Evolutionary conservation across 1,284 basidiomycete species (phyloP), one percentile per base, ranked within the genome.

Genomic region (Leccinum subfulvum): DNA sequence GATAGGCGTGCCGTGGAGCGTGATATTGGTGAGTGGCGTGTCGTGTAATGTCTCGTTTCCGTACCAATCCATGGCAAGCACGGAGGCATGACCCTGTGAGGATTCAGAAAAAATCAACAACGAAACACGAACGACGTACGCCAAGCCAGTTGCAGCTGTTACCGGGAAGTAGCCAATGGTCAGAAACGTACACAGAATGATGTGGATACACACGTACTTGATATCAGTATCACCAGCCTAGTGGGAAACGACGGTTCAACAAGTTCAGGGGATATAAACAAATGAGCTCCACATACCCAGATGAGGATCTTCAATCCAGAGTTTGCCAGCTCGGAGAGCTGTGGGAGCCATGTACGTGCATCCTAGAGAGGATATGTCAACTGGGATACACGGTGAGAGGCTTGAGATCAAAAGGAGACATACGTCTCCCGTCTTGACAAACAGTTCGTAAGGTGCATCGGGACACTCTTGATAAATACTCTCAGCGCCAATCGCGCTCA

Each of bases 211-310:
- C 4, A 71, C 77, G 57, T 61, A 87, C 86, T 81, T 85, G 69
- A 88, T 86, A 67, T 88, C 86, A 47, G 84, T 81, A 65, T 88
- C 86, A 14, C 86, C 87, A 49, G 84, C 85, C 86, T 88, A 51
- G 30, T 1, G 30, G 28, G 11, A n/a, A 39, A 60, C 18, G 18
- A 18, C 35, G 1, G 41, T 41, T 62, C 13, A 63, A 53, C 11
- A 26, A 21, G 11, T 44, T 26, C 6, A 14, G 41, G 3, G 3
- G 16, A 28, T n/a, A n/a, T n/a, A 4, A 13, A 1, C 4, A 23
- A 11, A 7, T 21, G 14, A 5, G 5, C 13, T 11, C 41, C 16
- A 63, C 79, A 28, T 69, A 85, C 86, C 86, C 86, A 87, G 52
- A 87, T 82, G 8, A 88, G 75, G 26, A 83, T 80, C 71, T 82